Conservation (phyloP, 2,329 filamentous ascomycete species). For the Cladobotryum protrusum region DNA sequence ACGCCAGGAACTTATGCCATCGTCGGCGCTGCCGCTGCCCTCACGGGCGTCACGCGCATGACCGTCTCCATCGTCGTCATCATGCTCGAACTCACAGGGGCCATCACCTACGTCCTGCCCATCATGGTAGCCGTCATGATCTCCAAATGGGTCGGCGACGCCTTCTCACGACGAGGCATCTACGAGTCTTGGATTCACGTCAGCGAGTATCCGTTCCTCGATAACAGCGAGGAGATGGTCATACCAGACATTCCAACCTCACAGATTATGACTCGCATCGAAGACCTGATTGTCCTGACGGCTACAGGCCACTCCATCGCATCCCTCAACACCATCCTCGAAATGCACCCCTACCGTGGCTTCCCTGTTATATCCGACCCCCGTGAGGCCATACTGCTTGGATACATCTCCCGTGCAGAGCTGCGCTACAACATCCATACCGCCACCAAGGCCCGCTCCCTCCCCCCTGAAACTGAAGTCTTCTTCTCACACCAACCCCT, state of each 20-base stretch:
- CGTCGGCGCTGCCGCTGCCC: conserved; percentile 88
- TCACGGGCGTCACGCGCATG: conserved; percentile 90
- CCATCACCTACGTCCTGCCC: conserved; percentile 89
- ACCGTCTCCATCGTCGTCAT: conserved; percentile 98
- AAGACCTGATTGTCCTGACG: conserved; percentile 83
- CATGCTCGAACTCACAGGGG: conserved; percentile 97
- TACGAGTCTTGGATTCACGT: conserved; percentile 98
- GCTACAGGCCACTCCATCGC: conserved; percentile 83
- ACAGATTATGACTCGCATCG: conserved; percentile 86
- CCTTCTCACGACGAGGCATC: conserved; percentile 85
- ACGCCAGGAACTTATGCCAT: conserved; percentile 96
- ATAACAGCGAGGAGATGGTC: conserved; percentile 75
- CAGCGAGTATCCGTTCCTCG: conserved; percentile 91
- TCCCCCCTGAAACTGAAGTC: conserved; percentile 67
- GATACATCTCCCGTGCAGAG: conserved; percentile 91
- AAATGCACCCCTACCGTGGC: conserved; percentile 72
- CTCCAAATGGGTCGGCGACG: conserved; percentile 96
- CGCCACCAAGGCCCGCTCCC: conserved; percentile 47
- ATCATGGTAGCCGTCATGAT: conserved; percentile 99
- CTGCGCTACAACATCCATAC: conserved; percentile 68
- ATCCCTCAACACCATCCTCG: conserved; percentile 64
- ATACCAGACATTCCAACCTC: conserved; percentile 81
- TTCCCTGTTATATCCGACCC: conserved; percentile 84
- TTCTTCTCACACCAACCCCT: conserved; percentile 82
- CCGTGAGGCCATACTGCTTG: conserved; percentile 71